Evolutionary conservation across 78 protist genomes (phyloP), one percentile per base, ranked within the genome.

Genomic region (Cavenderia fasciculata): DNA sequence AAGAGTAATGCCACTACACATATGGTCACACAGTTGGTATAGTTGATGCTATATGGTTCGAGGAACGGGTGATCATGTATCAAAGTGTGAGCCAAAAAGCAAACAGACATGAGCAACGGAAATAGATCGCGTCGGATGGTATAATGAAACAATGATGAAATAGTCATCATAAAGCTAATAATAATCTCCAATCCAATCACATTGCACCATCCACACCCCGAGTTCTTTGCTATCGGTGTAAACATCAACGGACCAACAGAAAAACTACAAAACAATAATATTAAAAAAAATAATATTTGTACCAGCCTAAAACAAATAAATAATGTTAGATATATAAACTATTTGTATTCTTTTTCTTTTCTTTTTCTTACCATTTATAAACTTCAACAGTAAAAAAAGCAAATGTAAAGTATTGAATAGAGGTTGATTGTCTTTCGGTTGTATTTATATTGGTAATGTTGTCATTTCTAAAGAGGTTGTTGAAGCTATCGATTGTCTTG

Each of bases 171-270:
- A 52, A 79, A 66, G 23, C 71, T 38, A 5, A 79, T 79, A 6
- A 79, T 52, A 74, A 74, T 65, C 33, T 79, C 88, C 52, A 79
- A 52, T 51, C 56, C 38, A 38, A 79, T 43, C 27, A 79, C 44
- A 49, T 49, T 66, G 43, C 88, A 79, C 88, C 88, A 79, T 8
- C 61, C 61, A 29, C 88, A 79, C 5, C 88, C 88, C 1, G 74
- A 18, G 25, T 44, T 21, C 27, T 44, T 49, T 19, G 87, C 34
- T 36, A 77, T 21, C 21, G 62, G 70, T 31, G 66, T 29, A 74
- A 74, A 79, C 2, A 79, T 21, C 19, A 79, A 46, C 38, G 88
- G 88, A 38, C 88, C 88, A 79, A 79, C 88, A 2, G 76, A 40
- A 18, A 79, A 65, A 65, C 88, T 65, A 66, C 71, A 79, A 54